phyloP scores from a whole-genome alignment of 2,329 filamentous ascomycete genomes.

The Dothistroma septosporum region DNA sequence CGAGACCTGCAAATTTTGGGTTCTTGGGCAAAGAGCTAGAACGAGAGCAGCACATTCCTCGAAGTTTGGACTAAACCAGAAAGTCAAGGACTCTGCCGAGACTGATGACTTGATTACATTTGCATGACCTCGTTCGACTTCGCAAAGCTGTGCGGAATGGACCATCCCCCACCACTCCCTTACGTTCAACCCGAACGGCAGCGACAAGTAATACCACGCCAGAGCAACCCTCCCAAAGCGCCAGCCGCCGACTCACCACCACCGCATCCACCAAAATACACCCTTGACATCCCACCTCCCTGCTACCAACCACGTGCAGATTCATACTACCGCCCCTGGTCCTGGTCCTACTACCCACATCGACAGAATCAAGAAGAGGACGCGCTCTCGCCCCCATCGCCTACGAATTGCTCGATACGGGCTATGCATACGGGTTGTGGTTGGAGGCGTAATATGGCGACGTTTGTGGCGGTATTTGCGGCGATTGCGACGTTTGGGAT shows the following conservation, averaged over 20 bases:
- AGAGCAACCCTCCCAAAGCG: neutral
- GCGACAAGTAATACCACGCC: neutral
- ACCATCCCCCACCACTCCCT: neutral
- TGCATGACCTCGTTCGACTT: neutral
- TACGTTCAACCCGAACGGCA: neutral
- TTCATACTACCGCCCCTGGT: neutral
- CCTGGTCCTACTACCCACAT: neutral
- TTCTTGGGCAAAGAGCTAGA: neutral
- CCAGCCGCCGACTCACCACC: neutral
- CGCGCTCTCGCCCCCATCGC: neutral
- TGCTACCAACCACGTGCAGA: neutral
- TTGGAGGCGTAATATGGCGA: neutral
- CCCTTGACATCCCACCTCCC: neutral
- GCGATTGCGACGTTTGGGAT: slow-evolving; percentile 1
- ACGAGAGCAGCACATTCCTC: neutral
- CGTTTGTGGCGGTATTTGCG: neutral
- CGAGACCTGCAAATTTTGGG: neutral
- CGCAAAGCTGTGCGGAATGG: neutral
- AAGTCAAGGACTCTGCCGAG: neutral
- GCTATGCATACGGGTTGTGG: neutral
- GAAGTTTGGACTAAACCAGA: neutral
- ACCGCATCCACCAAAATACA: neutral
- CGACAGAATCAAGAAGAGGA: neutral
- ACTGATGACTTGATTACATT: neutral
- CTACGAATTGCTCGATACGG: neutral